Conservation (phyloP, 73 alveolate species). For the Tetrahymena thermophila region DNA sequence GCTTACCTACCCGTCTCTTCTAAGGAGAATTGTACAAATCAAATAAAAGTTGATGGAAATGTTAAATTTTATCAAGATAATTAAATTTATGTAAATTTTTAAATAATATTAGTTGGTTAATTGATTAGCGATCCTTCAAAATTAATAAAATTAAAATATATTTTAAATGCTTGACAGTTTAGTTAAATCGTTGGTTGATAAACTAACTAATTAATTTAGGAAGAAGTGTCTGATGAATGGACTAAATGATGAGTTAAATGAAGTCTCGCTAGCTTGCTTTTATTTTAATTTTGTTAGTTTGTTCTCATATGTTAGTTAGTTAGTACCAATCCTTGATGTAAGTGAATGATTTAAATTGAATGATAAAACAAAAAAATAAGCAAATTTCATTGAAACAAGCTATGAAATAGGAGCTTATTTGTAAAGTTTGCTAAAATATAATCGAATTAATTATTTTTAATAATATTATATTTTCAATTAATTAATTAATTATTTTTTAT, state of each 20-base stretch:
- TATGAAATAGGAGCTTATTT: neutral
- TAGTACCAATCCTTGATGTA: neutral
- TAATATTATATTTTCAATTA: neutral
- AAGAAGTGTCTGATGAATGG: neutral
- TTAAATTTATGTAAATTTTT: neutral
- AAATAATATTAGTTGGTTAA: too few relatives aligned
- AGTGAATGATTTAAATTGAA: neutral
- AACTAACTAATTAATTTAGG: neutral
- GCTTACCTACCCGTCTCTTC: neutral
- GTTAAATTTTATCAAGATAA: neutral
- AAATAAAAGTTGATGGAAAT: neutral
- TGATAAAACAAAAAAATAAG: neutral
- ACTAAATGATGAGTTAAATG: neutral
- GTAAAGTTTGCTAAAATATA: neutral
- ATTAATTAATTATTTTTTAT: neutral
- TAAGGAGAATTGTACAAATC: neutral
- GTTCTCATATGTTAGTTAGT: neutral
- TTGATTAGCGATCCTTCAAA: neutral
- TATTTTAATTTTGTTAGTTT: neutral
- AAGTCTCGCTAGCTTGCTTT: neutral
- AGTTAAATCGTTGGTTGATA: neutral
- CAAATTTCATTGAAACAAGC: neutral
- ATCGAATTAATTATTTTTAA: neutral
- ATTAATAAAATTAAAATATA: neutral
- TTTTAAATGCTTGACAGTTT: too few relatives aligned